Evolutionary conservation across 1,139 yeast species (phyloP).

Genomic region (Nakaseomyces kungkrabaensis): DNA sequence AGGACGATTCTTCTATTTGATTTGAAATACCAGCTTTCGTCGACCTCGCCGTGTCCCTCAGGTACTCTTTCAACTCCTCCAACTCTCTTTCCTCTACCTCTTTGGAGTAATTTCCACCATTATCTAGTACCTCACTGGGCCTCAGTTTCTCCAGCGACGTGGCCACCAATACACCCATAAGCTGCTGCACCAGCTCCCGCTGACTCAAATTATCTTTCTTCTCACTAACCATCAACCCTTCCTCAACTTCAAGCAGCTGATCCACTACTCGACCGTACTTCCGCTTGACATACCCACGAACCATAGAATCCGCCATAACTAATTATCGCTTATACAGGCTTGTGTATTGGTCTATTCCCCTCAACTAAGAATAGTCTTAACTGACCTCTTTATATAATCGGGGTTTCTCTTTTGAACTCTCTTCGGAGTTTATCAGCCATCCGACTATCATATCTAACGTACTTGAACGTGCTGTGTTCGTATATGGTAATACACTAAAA

Average conservation of each 20-base stretch:
- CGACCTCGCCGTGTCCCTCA: background rate
- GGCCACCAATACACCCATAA: constrained; percentile 48
- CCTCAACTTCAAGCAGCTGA: constrained; percentile 17
- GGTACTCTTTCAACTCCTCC: constrained; percentile 6
- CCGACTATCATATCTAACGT: too few species aligned
- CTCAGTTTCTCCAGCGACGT: constrained; percentile 40
- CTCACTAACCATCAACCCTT: constrained; percentile 5
- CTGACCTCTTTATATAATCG: too few species aligned
- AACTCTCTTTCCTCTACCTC: constrained; percentile 9
- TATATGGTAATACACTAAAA: too few species aligned
- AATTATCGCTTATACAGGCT: too few species aligned
- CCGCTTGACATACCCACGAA: constrained; percentile 14
- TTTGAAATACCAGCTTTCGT: background rate
- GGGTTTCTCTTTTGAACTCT: too few species aligned
- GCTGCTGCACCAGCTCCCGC: constrained; percentile 45
- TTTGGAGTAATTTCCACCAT: constrained; percentile 3
- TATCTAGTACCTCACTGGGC: constrained; percentile 11
- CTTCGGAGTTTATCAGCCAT: too few species aligned
- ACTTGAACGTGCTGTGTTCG: too few species aligned
- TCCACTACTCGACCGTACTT: constrained; percentile 23
- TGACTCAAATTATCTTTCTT: constrained; percentile 7
- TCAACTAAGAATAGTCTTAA: too few species aligned
- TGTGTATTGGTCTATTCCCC: too few species aligned
- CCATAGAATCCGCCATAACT: background rate
- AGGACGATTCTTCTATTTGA: constrained; percentile 8